Evolutionary conservation across 228 moss, liverwort and hornwort genomes (phyloP), one percentile per base, ranked within the genome.

Genomic region (Sphagnum magellanicum): DNA sequence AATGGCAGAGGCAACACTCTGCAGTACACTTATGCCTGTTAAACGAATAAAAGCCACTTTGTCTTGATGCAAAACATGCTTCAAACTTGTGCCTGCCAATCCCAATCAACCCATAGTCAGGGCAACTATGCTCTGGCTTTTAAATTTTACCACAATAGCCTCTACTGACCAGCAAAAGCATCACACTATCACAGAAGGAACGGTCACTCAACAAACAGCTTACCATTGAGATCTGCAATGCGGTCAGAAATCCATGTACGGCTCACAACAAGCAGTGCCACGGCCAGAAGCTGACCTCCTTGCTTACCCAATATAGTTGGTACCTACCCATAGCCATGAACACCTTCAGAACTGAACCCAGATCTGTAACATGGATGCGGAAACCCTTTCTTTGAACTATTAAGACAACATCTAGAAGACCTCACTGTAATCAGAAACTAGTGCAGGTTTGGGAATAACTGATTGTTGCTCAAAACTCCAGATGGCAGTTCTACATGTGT

Each of bases 211-310:
- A 48, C 50, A 69, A 8, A 5, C 59, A 46, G 4, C n/a, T 10
- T 74, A 97, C 96, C 97, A 75, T 93, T 98, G 64, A 98, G 83
- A 70, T 91, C 88, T 72, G 97, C 97, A 79, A 98, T 98, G 78
- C 97, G 85, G 75, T 98, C 97, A 52, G 97, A 93, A 71, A 98
- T 86, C 81, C 88, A 90, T 14, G 97, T 98, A 55, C 97, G 93
- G 32, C 91, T 90, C 8, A 91, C 87, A 67, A 98, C 97, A 71
- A 98, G 90, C 62, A 98, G 71, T 16, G 93, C 91, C 57, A 98
- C 90, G 66, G 91, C 93, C 66, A 98, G 73, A 74, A 93, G 73
- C 51, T 90, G 87, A 53, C 88, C 89, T 64, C 97, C 97, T 81
- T 93, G 93, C 79, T 89, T 75, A 66, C 90, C 91, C 61, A 81